Percentiles rank a stretch among this genome's conserved stretches.
Conservation (phyloP, 2,329 filamentous ascomycete genomes). For the Coniochaeta hoffmannii region DNA sequence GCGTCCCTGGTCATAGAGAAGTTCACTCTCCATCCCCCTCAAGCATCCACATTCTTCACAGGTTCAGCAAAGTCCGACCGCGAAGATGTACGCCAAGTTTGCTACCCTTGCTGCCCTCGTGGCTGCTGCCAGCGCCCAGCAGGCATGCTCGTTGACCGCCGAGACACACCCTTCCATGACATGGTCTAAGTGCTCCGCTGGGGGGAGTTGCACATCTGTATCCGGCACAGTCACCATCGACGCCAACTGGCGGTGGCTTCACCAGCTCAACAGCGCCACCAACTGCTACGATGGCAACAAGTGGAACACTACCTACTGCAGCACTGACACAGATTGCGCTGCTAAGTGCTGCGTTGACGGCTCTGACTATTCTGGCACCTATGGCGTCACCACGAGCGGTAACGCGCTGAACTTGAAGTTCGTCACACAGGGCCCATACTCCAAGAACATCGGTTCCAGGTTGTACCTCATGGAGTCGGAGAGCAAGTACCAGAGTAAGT, state of each 20-base stretch:
- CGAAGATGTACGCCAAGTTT: conserved; percentile 21
- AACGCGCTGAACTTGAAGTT: conserved; percentile 48
- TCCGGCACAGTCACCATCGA: conserved; percentile 47
- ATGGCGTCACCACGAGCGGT: conserved; percentile 45
- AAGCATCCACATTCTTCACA: not conserved
- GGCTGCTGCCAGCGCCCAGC: conserved; percentile 38
- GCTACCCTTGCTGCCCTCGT: conserved; percentile 31
- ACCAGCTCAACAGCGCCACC: conserved; percentile 33
- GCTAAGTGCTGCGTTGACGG: conserved; percentile 45
- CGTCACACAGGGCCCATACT: conserved; percentile 42
- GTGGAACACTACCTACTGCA: conserved; percentile 35
- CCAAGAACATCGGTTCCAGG: conserved; percentile 44
- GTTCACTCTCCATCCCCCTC: not conserved
- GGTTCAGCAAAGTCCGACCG: not conserved
- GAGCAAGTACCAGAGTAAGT: conserved; percentile 47
- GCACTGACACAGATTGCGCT: conserved; percentile 34
- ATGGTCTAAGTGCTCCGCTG: conserved; percentile 45
- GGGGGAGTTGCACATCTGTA: conserved; percentile 41
- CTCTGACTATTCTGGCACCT: conserved; percentile 42
- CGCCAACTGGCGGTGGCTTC: conserved; percentile 56
- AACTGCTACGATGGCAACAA: conserved; percentile 52
- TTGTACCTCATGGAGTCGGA: conserved; percentile 58
- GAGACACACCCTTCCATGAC: conserved; percentile 46
- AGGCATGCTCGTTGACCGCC: conserved; percentile 36
- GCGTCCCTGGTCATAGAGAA: not conserved